A percentile compares a stretch with the other conserved stretches of the same genome.
Conservation (phyloP, 2,329 filamentous ascomycete genomes). For the Ramularia endophylla region DNA sequence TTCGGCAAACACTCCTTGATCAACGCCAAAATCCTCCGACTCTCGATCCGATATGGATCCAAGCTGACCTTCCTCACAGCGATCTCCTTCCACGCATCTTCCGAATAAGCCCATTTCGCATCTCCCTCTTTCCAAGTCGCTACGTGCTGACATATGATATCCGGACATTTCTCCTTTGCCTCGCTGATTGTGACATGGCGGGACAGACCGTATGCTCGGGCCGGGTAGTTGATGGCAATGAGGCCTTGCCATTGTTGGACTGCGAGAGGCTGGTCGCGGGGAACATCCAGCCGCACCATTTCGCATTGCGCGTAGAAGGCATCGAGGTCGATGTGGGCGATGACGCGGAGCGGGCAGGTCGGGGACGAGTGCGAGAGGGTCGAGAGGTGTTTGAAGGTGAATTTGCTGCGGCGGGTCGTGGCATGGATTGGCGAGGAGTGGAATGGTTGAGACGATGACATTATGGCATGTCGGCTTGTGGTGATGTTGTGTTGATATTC, state of each 20-base stretch:
- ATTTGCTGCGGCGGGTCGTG: constrained; percentile 54
- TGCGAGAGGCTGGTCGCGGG: constrained; percentile 73
- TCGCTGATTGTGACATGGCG: constrained; percentile 74
- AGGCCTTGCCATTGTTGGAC: constrained; percentile 95
- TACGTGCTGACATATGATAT: constrained; percentile 83
- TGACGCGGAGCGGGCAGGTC: constrained; percentile 72
- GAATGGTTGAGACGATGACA: constrained; percentile 25
- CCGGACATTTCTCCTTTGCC: constrained; percentile 79
- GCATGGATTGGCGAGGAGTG: constrained; percentile 26
- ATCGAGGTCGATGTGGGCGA: constrained; percentile 92
- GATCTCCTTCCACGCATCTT: constrained; percentile 72
- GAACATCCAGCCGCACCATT: constrained; percentile 72
- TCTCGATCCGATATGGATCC: constrained; percentile 84
- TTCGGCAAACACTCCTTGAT: constrained; percentile 69
- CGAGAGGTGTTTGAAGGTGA: constrained; percentile 77
- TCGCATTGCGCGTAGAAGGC: constrained; percentile 96
- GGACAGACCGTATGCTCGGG: constrained; percentile 70
- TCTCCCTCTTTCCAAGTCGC: constrained; percentile 93
- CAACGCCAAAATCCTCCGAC: constrained; percentile 69
- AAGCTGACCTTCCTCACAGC: constrained; percentile 88
- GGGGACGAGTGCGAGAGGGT: constrained; percentile 67
- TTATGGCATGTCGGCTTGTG: constrained; percentile 5
- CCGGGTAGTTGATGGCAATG: constrained; percentile 95
- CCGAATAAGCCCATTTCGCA: constrained; percentile 82
- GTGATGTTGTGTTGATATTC: too few species aligned